Base-by-base conservation (phyloP, 1,284 basidiomycete genomes). In the Irpex sp. region DNA sequence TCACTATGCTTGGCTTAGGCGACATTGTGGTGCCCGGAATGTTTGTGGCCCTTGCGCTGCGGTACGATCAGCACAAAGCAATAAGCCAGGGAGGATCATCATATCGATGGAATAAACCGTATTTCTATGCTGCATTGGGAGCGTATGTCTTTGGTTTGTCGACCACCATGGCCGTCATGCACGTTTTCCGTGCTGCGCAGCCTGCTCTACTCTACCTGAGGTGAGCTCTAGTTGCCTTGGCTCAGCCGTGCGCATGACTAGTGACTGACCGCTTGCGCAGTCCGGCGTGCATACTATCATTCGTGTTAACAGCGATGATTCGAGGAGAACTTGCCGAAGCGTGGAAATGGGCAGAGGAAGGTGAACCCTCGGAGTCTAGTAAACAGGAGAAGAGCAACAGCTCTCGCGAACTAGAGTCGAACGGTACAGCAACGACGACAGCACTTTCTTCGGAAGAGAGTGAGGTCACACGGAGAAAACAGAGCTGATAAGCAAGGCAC, bases 151-250 rank as follows among this genome's bases (percentile, higher is more conserved):
- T 79, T 21, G 97, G 95, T 0, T 83, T 98, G 26, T 75, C 78
- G 5, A 84, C 81, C 8, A 97, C 97, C 2, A 95, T 98, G 86
- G 74, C 74, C 0, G 93, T 97, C 15, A 96, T 98, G 95, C 92
- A 97, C 73, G 72, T 80, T 51, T 91, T 89, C 71, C 80, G 82
- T 56, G 84, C 82, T 13, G 95, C 94, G 0, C 97, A 99, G 71
- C 97, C 97, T 2, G 97, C 97, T 1, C 77, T 99, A 63, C 80
- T 99, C 43, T 99, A 98, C 75, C 83, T 99, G 67, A 88, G 90
- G 92, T 93, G 69, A 74, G 87, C 17, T 50, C 74, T 11, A 11
- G 13, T 51, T 15, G 5, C n/a, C 13, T 55, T 6, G 26, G 9
- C 9, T 8, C 19, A 26, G 7, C 49, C n/a, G 13, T 19, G 11